A percentile compares a stretch with the other conserved stretches of the same genome.
Conservation (phyloP, 495 filamentous ascomycete species). For the Penicillium salamii region DNA sequence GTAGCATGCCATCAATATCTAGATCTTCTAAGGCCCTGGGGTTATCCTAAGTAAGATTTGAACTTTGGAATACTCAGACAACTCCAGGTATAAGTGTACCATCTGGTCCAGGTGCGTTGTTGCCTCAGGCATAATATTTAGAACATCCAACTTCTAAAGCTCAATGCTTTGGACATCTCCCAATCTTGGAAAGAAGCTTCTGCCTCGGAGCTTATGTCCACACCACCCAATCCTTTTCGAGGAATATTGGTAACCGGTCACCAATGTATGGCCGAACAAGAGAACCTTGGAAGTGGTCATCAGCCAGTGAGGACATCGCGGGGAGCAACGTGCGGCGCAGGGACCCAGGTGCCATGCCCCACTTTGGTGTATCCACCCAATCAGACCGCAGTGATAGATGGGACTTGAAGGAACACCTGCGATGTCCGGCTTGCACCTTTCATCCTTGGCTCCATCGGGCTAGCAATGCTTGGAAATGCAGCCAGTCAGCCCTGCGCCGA, state of each 20-base stretch:
- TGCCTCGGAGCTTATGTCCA: not conserved
- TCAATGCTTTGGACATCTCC: too few species aligned
- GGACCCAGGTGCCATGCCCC: not conserved
- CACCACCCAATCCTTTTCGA: too few species aligned
- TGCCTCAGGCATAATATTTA: too few species aligned
- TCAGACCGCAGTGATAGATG: not conserved
- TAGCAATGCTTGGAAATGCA: not conserved
- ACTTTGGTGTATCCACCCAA: not conserved
- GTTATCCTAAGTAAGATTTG: too few species aligned
- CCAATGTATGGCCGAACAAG: not conserved
- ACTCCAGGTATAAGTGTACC: too few species aligned
- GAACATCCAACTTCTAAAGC: too few species aligned
- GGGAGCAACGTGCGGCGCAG: conserved; percentile 1
- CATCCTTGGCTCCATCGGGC: not conserved
- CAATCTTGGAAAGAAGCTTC: too few species aligned
- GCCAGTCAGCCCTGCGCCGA: conserved; percentile 3
- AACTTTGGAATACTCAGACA: too few species aligned
- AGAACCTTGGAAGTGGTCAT: not conserved
- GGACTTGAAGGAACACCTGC: not conserved
- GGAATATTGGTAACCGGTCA: not conserved
- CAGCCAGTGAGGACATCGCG: not conserved
- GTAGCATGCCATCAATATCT: too few species aligned
- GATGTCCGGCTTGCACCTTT: not conserved
- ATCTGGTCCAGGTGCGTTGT: too few species aligned
- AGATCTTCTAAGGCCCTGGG: too few species aligned